Conservation (phyloP, 257 asterid genomes). For the Solanum gandarillasii region DNA sequence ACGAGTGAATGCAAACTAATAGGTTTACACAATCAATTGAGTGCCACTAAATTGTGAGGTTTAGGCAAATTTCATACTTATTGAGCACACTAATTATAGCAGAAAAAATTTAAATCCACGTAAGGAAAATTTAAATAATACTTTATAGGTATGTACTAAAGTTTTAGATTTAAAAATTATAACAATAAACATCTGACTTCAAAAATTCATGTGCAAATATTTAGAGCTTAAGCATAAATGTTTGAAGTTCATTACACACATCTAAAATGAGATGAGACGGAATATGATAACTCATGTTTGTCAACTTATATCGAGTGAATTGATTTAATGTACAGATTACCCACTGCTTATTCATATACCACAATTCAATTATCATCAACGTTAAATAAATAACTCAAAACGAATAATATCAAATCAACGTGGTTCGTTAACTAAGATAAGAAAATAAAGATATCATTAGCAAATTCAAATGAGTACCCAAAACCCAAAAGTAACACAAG, state of each 20-base stretch:
- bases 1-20: background rate
- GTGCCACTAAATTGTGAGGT: background rate
- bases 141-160: no score
- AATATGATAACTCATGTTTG: fast-evolving
- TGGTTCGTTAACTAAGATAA: background rate
- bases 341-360: background rate
- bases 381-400: fast-evolving
- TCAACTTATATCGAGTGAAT: background rate
- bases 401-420: background rate
- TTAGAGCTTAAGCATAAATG: background rate
- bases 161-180: no score
- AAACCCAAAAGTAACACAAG: background rate
- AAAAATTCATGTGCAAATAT: no score
- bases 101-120: background rate
- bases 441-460: background rate
- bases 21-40: no score
- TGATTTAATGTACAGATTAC: background rate
- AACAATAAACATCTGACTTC: no score
- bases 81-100: background rate
- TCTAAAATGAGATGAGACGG: background rate
- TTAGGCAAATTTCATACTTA: no score
- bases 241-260: background rate
- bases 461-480: background rate
- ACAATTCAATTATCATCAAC: fast-evolving
- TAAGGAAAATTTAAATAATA: no score